Conservation (phyloP, 179 eudicot genomes). For the Camellia oleifera region DNA sequence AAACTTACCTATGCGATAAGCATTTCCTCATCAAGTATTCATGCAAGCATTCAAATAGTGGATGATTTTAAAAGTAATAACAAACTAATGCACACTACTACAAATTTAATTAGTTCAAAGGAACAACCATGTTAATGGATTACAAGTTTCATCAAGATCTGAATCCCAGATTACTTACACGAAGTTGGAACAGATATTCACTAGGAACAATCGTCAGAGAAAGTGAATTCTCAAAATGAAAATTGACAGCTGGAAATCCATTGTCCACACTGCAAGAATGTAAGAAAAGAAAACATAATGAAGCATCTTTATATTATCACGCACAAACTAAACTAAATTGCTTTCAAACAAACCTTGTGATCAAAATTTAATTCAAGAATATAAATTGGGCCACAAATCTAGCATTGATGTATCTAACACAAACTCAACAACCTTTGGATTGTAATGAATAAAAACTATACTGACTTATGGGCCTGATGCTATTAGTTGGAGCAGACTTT, state of each 20-base stretch:
- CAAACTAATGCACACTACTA: neutral
- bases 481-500: neutral
- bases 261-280: constrained; percentile 64
- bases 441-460: neutral
- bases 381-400: neutral
- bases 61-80: neutral
- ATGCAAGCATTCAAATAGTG: neutral
- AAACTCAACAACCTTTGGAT: neutral
- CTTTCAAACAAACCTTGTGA: constrained; percentile 8
- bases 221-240: constrained; percentile 61
- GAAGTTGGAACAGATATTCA: constrained; percentile 66
- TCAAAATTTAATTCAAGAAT: constrained; percentile 1
- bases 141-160: constrained; percentile 1
- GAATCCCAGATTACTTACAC: constrained; percentile 38
- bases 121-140: neutral
- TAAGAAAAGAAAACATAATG: neutral
- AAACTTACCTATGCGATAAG: neutral
- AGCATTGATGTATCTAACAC: neutral
- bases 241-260: constrained; percentile 62
- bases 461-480: neutral
- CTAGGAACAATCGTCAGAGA: constrained; percentile 63
- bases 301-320: neutral
- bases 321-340: neutral
- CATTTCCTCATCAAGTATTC: neutral
- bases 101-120: neutral